Conservation (phyloP, 2,329 filamentous ascomycete genomes). For the Bipolaris cookei region DNA sequence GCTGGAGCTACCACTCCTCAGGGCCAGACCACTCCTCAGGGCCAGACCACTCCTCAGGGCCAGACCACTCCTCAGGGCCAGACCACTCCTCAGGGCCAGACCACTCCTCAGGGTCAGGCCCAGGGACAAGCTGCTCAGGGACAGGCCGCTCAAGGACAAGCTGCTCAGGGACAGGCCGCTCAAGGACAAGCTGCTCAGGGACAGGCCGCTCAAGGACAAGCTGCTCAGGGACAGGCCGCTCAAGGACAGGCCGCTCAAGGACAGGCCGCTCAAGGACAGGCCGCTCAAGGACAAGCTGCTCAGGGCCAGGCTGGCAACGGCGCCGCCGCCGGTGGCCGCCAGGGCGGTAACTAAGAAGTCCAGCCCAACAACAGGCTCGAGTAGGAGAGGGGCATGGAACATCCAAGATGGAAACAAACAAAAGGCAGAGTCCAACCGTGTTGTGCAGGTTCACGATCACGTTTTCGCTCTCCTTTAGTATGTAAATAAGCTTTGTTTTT, state of each 20-base stretch:
- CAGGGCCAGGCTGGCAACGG: constrained; percentile 1
- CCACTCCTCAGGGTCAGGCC: constrained; percentile 1
- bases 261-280: neutral
- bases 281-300: neutral
- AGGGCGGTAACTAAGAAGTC: neutral
- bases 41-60: constrained; percentile 12
- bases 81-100: neutral
- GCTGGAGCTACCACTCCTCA: constrained; percentile 2
- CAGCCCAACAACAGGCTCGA: neutral
- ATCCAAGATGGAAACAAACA: neutral
- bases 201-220: neutral
- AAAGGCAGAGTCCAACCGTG: no score
- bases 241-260: neutral
- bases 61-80: constrained; percentile 6
- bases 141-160: neutral
- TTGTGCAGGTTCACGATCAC: neutral
- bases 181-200: no score
- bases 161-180: neutral
- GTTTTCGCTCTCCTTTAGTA: neutral
- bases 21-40: neutral
- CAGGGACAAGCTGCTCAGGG: neutral
- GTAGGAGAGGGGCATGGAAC: neutral
- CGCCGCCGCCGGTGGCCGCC: neutral
- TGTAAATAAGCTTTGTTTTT: neutral
- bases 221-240: no score